Evolutionary conservation across 257 asterid species (phyloP), one percentile per base, ranked within the genome.

Genomic region (Ophiorrhiza pumila): DNA sequence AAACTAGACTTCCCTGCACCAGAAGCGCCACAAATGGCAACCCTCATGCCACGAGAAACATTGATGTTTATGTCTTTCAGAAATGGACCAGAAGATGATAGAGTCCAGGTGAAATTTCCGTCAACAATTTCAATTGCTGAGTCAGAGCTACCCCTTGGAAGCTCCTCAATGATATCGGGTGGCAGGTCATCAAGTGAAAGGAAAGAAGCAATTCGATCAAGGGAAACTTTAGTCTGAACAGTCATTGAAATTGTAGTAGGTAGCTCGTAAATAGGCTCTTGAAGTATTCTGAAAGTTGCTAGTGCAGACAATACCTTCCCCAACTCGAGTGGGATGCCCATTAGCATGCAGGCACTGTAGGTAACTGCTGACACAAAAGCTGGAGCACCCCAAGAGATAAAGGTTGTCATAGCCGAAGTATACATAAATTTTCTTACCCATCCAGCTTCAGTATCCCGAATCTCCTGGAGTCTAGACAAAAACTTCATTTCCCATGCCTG

Each of bases 401-500:
- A 86, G 1, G 87, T 77, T 7, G 87, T 79, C 59, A 78, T 39
- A 9, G 96, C 92, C 3, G 75, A 39, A 22, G 93, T 86, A 46
- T 85, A 91, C 17, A 88, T 79, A 75, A 72, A 94, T 61, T 77
- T 91, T 37, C 57, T 83, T 80, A 94, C 83, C 98, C 98, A 94
- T 1, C 83, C 85, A 32, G 86, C 71, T 83, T 94, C 98, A 0
- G 49, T 83, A 41, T 80, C 83, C 71, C 98, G 82, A 32, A 86
- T 83, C 27, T 83, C 91, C 9, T 77, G 57, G 69, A 93, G 87
- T 69, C 79, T 94, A 2, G 92, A 81, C 14, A 94, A 84, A 58
- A 91, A 90, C 84, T 91, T 88, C 87, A 88, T 46, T 79, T 94
- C 98, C 98, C 98, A 91, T n/a, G 96, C 92, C 74, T 94, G 98